Evolutionary conservation across 148 eudicot species (phyloP), one percentile per base, ranked within the genome.

Genomic region (Cornus controversa): DNA sequence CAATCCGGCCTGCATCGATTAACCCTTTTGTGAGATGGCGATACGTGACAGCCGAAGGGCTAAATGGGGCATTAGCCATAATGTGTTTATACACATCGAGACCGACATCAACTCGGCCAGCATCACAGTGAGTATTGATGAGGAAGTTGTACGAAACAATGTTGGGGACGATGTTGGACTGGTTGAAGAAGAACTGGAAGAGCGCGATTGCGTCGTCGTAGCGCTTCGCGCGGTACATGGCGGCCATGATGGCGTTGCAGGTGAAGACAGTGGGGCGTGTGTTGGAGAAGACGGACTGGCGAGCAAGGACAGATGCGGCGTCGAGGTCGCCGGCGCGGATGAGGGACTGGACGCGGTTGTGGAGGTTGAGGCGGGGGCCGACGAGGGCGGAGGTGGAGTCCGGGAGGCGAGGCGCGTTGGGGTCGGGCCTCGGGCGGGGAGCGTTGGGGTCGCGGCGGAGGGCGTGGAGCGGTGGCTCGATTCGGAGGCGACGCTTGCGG

Each of bases 181-280:
- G 93, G 9, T 86, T 80, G 77, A 89, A 92, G 75, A 94, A 92
- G 85, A 85, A 94, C 0, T 83, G 86, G 45, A 94, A 94, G 7
- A 90, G 85, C 0, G 89, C 89, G 0, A 87, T 82, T 1, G 97
- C 87, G 6, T 94, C 94, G 8, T 70, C 47, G 63, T 84, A 94
- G 16, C 94, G 79, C 50, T 82, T 77, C 7, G 91, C 86, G 2
- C 93, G 90, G 74, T 77, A 91, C 91, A 94, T 86, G 20, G 98
- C 85, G 3, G 93, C 94, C 10, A 88, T 80, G 10, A 94, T 82
- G 11, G 98, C 96, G 74, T 94, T 94, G 81, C 97, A 94, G n/a
- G 98, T 92, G 85, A 94, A 94, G 53, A 94, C 98, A 25, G 98
- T 94, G 68, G 98, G 94, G 22, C 98, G 90, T 0, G 84, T 79